Conservation (phyloP, 1,139 yeast species). For the Pneumocystis canis region DNA sequence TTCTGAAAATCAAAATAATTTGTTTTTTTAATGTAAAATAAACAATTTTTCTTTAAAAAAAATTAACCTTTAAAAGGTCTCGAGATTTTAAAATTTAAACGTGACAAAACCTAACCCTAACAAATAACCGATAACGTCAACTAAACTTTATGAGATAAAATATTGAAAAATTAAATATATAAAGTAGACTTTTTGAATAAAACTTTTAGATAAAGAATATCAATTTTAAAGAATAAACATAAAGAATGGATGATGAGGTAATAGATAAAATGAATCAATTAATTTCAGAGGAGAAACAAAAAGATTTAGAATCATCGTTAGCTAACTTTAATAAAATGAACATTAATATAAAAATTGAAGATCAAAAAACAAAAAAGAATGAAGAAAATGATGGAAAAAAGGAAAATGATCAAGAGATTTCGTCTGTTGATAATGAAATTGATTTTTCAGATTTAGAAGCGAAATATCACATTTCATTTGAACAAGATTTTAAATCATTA, state of each 20-base stretch:
- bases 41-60: no score
- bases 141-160: no score
- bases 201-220: background rate
- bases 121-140: no score
- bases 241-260: background rate
- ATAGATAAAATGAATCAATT: background rate
- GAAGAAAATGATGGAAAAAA: background rate
- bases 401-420: constrained; percentile 20
- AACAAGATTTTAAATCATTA: constrained; percentile 57
- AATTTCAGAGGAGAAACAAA: background rate
- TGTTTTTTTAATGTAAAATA: no score
- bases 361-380: background rate
- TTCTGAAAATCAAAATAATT: no score
- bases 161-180: no score
- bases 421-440: constrained; percentile 42
- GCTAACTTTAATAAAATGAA: background rate
- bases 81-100: no score
- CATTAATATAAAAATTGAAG: background rate
- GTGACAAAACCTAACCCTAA: no score
- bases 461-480: constrained; percentile 48
- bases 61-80: no score
- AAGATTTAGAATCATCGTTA: background rate
- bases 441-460: constrained; percentile 83
- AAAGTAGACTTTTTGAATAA: no score
- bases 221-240: background rate